Evolutionary conservation across 257 asterid genomes (phyloP).

Genomic region (Scutellaria galericulata): DNA sequence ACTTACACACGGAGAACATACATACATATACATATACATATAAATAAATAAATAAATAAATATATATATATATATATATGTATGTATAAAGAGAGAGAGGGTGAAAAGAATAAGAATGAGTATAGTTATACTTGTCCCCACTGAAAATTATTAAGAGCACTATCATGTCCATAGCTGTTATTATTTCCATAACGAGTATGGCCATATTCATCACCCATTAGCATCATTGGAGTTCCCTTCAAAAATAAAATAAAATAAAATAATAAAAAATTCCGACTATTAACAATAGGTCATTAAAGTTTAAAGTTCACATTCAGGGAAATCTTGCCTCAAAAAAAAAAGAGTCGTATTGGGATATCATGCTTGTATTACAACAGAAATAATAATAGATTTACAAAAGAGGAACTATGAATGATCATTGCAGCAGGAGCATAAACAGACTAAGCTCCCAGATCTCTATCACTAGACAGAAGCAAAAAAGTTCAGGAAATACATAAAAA

Average conservation of each 20-base stretch:
- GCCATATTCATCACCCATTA: slow-evolving; percentile 98
- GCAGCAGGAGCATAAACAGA: not conserved
- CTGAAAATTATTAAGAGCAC: slow-evolving; percentile 82
- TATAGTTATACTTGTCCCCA: slow-evolving; percentile 75
- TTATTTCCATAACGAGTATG: slow-evolving; percentile 95
- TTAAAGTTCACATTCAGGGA: slow-evolving; percentile 9
- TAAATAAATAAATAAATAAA: not conserved
- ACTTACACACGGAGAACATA: not conserved
- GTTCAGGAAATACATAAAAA: not conserved
- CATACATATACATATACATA: not conserved
- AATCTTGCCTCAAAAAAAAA: slow-evolving; percentile 21
- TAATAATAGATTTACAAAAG: not conserved
- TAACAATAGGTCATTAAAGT: slow-evolving; percentile 14
- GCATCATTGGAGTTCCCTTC: slow-evolving; percentile 99
- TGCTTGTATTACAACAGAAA: slow-evolving; percentile 24
- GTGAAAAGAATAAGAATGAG: slow-evolving; percentile 26
- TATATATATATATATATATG: not conserved
- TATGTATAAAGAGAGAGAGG: not conserved
- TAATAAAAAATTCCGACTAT: not conserved
- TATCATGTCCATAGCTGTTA: slow-evolving; percentile 97
- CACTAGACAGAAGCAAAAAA: no score
- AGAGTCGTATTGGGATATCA: slow-evolving; percentile 10
- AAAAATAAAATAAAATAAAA: slow-evolving; percentile 35
- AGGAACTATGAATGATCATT: slow-evolving; percentile 6
- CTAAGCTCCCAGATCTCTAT: not conserved